phyloP scores from a whole-genome alignment of 192 early-diverging fungal genomes.

The Gaertneriomyces sp. region DNA sequence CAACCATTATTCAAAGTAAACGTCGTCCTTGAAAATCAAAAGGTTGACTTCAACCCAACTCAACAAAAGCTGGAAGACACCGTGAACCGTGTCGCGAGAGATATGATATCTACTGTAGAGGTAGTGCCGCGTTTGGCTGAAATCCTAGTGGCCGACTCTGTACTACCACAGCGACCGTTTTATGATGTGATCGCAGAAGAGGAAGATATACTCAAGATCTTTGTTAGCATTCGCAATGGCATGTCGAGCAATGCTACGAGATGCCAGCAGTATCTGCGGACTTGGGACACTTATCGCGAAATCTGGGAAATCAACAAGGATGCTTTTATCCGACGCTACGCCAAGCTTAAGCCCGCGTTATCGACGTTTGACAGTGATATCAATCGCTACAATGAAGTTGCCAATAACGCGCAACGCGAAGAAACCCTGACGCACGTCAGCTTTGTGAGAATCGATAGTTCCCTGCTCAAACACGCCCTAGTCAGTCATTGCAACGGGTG shows the following conservation, averaged over 20 bases:
- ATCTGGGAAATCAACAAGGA: constrained; percentile 73
- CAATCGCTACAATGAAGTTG: constrained; percentile 65
- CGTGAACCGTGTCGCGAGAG: constrained; percentile 50
- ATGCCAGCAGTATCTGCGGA: constrained; percentile 57
- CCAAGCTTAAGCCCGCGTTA: constrained; percentile 61
- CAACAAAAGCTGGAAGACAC: constrained; percentile 50
- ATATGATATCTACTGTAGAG: constrained; percentile 59
- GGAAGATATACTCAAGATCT: constrained; percentile 62
- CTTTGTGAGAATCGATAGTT: constrained; percentile 59
- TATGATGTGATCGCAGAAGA: constrained; percentile 56
- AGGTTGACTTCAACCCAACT: constrained; percentile 60
- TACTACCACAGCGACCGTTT: constrained; percentile 26
- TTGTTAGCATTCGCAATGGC: constrained; percentile 54
- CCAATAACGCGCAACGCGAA: constrained; percentile 67
- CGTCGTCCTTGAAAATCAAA: constrained; percentile 55
- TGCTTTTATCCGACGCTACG: constrained; percentile 63
- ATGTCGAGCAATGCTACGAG: constrained; percentile 57
- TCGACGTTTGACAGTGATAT: constrained; percentile 66
- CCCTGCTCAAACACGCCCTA: constrained; percentile 57
- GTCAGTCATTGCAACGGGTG: constrained; percentile 59
- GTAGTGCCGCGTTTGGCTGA: constrained; percentile 47
- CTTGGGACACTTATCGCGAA: constrained; percentile 65
- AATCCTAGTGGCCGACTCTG: constrained; percentile 31
- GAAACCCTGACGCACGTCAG: constrained; percentile 66
- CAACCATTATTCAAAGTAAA: constrained; percentile 66